Evolutionary conservation across 139 green algal genomes (phyloP).

Genomic region (Haematococcus sp.): DNA sequence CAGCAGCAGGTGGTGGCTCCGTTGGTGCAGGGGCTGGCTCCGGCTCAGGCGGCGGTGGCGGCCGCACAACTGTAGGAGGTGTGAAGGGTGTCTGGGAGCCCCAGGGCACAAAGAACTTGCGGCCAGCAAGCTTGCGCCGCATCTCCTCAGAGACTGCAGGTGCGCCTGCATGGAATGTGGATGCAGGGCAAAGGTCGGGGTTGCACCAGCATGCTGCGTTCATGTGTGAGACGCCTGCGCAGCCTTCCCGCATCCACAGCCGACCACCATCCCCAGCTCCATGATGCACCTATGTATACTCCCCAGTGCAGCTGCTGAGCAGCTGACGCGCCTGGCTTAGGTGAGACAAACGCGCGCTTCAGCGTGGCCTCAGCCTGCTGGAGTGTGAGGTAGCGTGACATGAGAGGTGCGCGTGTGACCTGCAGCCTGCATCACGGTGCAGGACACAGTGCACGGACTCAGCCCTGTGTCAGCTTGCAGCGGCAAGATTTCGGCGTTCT

Average conservation of each 20-base stretch:
- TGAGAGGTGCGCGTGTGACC: conserved; percentile 47
- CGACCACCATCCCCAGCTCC: not conserved
- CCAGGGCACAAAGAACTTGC: conserved; percentile 81
- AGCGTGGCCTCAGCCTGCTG: conserved; percentile 52
- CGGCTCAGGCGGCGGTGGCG: not conserved
- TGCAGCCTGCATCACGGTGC: conserved; percentile 61
- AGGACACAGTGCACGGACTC: no score
- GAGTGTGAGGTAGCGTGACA: conserved; percentile 65
- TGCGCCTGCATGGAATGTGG: not conserved
- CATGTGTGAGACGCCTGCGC: not conserved
- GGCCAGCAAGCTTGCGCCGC: conserved; percentile 52
- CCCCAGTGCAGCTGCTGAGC: conserved; percentile 19
- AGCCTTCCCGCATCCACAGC: not conserved
- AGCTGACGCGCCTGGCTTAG: conserved; percentile 34
- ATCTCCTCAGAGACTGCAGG: conserved; percentile 48
- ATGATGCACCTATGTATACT: not conserved
- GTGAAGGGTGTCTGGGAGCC: conserved; percentile 55
- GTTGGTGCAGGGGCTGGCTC: not conserved
- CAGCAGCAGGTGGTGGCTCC: not conserved
- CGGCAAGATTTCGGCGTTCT: no score
- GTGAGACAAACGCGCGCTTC: conserved; percentile 63
- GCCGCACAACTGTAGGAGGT: conserved; percentile 1
- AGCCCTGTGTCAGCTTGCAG: no score
- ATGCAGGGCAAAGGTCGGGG: conserved; percentile 9
- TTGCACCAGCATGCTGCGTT: not conserved